Evolutionary conservation across 2,329 filamentous ascomycete genomes (phyloP).

Genomic region (Fusarium sp.): DNA sequence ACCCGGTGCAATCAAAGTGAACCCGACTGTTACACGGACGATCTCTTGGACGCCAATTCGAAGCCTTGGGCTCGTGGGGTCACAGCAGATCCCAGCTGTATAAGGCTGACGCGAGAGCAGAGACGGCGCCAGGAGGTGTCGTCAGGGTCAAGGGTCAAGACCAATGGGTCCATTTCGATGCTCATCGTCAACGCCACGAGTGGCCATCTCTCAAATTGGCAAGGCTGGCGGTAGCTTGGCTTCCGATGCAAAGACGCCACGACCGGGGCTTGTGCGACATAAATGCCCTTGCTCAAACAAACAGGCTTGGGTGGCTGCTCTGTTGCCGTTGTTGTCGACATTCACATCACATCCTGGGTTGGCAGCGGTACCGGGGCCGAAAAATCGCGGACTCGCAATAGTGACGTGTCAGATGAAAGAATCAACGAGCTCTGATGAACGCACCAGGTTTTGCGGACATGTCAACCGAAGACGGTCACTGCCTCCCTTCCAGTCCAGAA

Average conservation of each 20-base stretch:
- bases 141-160: background rate
- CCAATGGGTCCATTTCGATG: constrained; percentile 15
- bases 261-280: constrained; percentile 29
- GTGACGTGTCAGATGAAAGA: constrained; percentile 9
- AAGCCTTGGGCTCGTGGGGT: background rate
- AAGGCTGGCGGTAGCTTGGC: constrained; percentile 10
- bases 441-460: background rate
- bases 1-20: constrained; percentile 7
- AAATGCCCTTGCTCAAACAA: constrained; percentile 23
- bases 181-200: background rate
- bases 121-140: background rate
- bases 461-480: background rate
- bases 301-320: constrained; percentile 22
- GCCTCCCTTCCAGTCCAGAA: constrained; percentile 9
- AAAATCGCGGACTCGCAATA: constrained; percentile 34
- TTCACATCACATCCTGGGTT: constrained; percentile 9
- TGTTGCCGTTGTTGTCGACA: constrained; percentile 16
- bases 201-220: constrained; percentile 17
- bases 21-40: constrained; percentile 24
- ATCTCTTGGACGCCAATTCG: constrained; percentile 11
- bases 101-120: constrained; percentile 23
- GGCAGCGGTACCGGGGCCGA: constrained; percentile 28
- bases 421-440: background rate
- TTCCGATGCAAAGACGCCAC: constrained; percentile 29
- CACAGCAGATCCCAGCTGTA: constrained; percentile 10